Evolutionary conservation across 495 filamentous ascomycete genomes (phyloP).

Genomic region (Zalerion maritima): DNA sequence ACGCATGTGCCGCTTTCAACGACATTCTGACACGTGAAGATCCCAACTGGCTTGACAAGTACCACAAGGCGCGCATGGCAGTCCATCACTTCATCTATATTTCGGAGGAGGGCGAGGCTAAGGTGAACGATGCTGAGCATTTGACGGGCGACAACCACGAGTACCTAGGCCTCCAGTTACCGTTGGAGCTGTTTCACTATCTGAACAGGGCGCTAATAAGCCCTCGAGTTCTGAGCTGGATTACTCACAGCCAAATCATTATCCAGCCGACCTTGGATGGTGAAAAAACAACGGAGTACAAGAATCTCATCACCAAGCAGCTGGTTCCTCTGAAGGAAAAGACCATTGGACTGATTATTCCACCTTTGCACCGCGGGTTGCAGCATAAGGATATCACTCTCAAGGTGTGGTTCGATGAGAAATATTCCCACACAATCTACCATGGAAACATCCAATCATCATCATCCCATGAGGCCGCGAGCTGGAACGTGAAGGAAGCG

Average conservation of each 20-base stretch:
- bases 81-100: constrained; percentile 80
- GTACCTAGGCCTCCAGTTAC: constrained; percentile 76
- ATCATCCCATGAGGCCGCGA: constrained; percentile 43
- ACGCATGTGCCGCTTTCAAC: constrained; percentile 52
- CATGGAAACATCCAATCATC: constrained; percentile 45
- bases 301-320: constrained; percentile 54
- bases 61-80: constrained; percentile 64
- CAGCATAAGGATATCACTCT: constrained; percentile 59
- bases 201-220: constrained; percentile 70
- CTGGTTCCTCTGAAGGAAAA: constrained; percentile 59
- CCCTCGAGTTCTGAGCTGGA: constrained; percentile 63
- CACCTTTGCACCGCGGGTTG: constrained; percentile 67
- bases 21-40: constrained; percentile 55
- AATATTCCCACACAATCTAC: constrained; percentile 46
- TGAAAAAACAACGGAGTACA: constrained; percentile 66
- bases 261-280: constrained; percentile 69
- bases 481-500: constrained; percentile 59
- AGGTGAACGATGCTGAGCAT: constrained; percentile 50
- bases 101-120: constrained; percentile 56
- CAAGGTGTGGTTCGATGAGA: constrained; percentile 74
- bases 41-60: constrained; percentile 69
- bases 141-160: constrained; percentile 72
- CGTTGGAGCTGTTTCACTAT: constrained; percentile 86
- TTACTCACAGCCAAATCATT: constrained; percentile 60
- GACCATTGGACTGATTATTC: constrained; percentile 59